Base-by-base conservation (phyloP, 352 stramenopile species). In the Thalassiosira mediterranea region DNA sequence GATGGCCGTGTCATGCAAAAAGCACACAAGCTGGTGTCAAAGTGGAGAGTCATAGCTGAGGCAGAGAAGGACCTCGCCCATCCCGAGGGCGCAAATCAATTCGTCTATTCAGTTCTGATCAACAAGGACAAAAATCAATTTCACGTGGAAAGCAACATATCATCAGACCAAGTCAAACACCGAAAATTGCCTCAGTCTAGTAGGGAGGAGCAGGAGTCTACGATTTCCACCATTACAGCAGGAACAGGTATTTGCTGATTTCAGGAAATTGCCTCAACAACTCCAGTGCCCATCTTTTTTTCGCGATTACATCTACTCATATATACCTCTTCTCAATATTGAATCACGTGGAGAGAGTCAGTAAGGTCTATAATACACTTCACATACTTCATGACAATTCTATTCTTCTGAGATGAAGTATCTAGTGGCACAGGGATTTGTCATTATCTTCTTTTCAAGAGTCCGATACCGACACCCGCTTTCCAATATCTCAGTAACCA, bases 111-210 rank as follows among this genome's bases (percentile, higher is more conserved):
- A n/a, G 42, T 64, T 28, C 54, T 64, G 13, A 1, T 51, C 54
- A 64, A 48, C 17, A 52, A 0, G 17, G 54, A 64, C 7, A 10
- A 3, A 52, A 64, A 64, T n/a, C n/a, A 64, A 28, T 64, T 51
- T 44, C 54, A 51, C 28, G 21, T 64, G 2, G 32, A 52, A 34
- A 13, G 49, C 1, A 29, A 51, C 5, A 29, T 64, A 51, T 17
- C n/a, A 51, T 13, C 54, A 5, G 32, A 28, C 26, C 34, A 28
- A 17, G 1, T 64, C 21, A n/a, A 5, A 21, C 49, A 48, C 54
- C 51, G 54, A 21, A 60, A 60, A 60, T 28, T 21, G 0, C 28
- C 26, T 60, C 51, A 53, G 15, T 19, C 15, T 53, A 7, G 4
- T 34, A 15, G 11, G 7, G 51, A 42, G 8, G 17, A 25, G 8